These are phyloP conservation scores for Hygrophoropsis aurantiaca DNA, from an alignment of 768 basidiomycete genomes.

Conservation along the genomic window DNA sequence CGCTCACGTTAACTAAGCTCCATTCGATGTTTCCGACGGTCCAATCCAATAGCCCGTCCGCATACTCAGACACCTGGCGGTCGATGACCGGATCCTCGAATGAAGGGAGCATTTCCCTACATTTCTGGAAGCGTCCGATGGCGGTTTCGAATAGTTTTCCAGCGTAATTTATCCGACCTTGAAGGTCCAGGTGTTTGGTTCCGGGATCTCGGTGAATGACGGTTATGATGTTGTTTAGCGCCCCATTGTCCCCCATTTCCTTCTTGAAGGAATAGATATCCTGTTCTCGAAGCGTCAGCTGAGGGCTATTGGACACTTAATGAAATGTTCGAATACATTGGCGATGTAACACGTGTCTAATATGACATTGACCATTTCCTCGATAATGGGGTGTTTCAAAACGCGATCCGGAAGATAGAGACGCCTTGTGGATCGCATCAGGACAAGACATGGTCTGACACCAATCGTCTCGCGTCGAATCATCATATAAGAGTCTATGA, in stretches of 20 bases:
- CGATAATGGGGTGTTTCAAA: slow-evolving; percentile 17
- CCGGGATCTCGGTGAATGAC: slow-evolving; percentile 24
- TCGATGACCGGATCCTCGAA: slow-evolving; percentile 14
- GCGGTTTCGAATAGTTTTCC: slow-evolving; percentile 18
- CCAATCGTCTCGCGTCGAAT: slow-evolving; percentile 28
- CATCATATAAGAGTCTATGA: slow-evolving; percentile 26
- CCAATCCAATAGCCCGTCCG: slow-evolving; percentile 28
- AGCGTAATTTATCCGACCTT: slow-evolving; percentile 20
- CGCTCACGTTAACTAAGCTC: slow-evolving; percentile 17
- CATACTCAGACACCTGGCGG: slow-evolving; percentile 16
- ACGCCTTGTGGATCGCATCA: slow-evolving; percentile 26
- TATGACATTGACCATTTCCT: slow-evolving; percentile 24
- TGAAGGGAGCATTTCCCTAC: slow-evolving; percentile 18
- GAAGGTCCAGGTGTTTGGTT: slow-evolving; percentile 21
- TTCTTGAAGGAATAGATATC: slow-evolving; percentile 31
- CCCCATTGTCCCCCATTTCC: slow-evolving; percentile 25
- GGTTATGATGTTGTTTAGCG: slow-evolving; percentile 26
- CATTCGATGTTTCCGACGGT: slow-evolving; percentile 24
- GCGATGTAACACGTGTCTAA: slow-evolving; percentile 27
- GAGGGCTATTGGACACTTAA: background rate
- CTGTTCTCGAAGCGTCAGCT: slow-evolving; percentile 4
- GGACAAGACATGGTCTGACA: slow-evolving; percentile 25
- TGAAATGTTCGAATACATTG: slow-evolving; percentile 14
- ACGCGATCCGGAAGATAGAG: slow-evolving; percentile 24
- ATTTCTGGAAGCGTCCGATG: slow-evolving; percentile 20